Conservation (phyloP, 306 rosid genomes). For the Lupinus albus region DNA sequence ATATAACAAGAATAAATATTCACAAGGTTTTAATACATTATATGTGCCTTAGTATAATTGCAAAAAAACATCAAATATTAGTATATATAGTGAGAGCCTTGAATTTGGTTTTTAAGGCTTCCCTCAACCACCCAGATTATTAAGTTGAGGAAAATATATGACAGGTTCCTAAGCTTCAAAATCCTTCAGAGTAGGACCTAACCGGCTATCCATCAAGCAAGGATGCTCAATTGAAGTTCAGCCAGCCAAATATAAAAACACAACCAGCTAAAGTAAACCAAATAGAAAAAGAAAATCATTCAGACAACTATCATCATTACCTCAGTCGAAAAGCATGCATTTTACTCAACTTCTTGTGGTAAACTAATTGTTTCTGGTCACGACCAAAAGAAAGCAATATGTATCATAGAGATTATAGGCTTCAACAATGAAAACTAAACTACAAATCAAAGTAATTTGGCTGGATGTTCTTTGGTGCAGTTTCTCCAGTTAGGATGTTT, state of each 20-base stretch:
- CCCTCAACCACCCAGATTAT: neutral
- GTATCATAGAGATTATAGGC: neutral
- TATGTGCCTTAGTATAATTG: too few species aligned
- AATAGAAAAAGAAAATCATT: neutral
- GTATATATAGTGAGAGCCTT: too few species aligned
- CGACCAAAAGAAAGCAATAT: neutral
- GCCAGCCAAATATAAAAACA: too few species aligned
- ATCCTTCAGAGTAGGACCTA: neutral
- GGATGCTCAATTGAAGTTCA: neutral
- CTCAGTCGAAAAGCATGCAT: neutral
- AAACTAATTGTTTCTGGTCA: neutral
- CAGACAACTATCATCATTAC: neutral
- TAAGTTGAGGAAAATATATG: conserved; percentile 1
- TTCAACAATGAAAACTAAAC: too few species aligned
- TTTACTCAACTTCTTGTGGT: neutral
- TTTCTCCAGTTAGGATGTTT: too few species aligned
- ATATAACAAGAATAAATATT: too few species aligned
- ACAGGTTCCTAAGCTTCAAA: neutral
- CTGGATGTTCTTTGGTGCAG: too few species aligned
- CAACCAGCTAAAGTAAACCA: neutral
- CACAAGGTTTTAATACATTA: too few species aligned
- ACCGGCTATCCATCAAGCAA: neutral
- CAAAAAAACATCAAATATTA: too few species aligned
- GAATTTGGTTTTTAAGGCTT: too few species aligned
- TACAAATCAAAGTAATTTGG: too few species aligned